Evolutionary conservation across 164 flowering plant genomes (phyloP), one percentile per base, ranked within the genome.

Genomic region (Echeveria elegans): DNA sequence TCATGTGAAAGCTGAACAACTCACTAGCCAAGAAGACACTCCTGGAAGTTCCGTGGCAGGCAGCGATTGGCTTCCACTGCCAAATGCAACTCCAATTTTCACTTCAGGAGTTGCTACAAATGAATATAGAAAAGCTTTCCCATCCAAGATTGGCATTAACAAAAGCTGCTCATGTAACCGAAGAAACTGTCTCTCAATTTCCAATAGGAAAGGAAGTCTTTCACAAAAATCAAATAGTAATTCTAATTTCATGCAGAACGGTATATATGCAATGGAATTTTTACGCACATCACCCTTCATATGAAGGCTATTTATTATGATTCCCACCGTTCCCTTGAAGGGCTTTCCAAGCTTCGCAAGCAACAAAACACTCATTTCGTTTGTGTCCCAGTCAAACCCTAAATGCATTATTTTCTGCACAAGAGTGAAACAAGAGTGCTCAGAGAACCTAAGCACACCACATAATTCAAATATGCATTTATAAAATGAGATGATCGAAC

Each of bases 221-320:
- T 50, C 26, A 12, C 5, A 21, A n/a, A 50, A n/a, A 50, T 0
- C 24, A 1, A 5, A 50, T 8, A n/a, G 56, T 24, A 24, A n/a
- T n/a, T n/a, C n/a, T n/a, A n/a, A n/a, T n/a, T n/a, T n/a, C n/a
- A n/a, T n/a, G 60, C 31, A 26, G 21, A 8, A n/a, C 23, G 1
- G 16, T 10, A 53, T 11, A 24, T 5, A 6, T 53, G 4, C 3
- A 26, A 53, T 50, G 56, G 60, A 53, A 53, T 24, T 53, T 53
- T 53, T 53, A 71, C 97, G 64, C 87, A 91, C 98, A 78, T 94
- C 90, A 75, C 97, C 98, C 88, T 91, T 91, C 60, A 94, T 82
- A 73, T 87, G 90, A 70, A 94, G 78, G 74, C 90, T 87, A 74
- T 91, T 94, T 61, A 94, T 77, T 63, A 91, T 84, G 60, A 94